Evolutionary conservation across 768 basidiomycete species (phyloP), one percentile per base, ranked within the genome.

Genomic region (Clavaria fumosa): DNA sequence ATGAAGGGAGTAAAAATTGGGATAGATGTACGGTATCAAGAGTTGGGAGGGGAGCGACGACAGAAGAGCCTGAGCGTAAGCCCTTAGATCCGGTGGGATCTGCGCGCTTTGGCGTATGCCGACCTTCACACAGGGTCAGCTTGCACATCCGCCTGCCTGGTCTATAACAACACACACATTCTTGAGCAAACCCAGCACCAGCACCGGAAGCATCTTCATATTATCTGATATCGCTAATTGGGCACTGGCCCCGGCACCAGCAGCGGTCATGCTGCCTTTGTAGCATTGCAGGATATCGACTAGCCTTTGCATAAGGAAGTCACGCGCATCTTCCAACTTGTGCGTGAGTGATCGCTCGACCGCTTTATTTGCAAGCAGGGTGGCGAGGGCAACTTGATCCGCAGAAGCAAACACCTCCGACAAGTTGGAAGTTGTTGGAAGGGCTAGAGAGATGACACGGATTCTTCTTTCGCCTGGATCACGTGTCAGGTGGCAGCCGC

Each of bases 251-350:
- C 91, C 91, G 1, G 83, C 76, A 11, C 89, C 90, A 3, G 82
- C 79, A 17, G 86, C 77, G 7, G 93, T 97, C 82, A 96, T 96
- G 44, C 85, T 93, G 30, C 77, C 75, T 70, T 96, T 97, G 67
- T 90, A 95, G 7, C 84, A 76, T 12, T 74, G 66, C 23, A 95
- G 61, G 35, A 93, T 75, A 35, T 91, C 86, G 27, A 84, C 75
- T 35, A 93, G 62, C 54, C 76, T 82, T 62, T 88, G 78, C 54
- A 75, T 70, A 32, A 88, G 59, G n/a, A 75, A 73, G 47, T 89
- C 88, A 31, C 90, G 69, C 30, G 80, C 81, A 48, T 95, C 89
- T 55, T 95, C 90, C 12, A 95, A 58, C 50, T 85, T 88, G 55
- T 82, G 72, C 5, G 80, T 75, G 52, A 88, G 65, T 3, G 79